Evolutionary conservation across 495 filamentous ascomycete species (phyloP), one percentile per base, ranked within the genome.

Genomic region (Tuber aestivum): DNA sequence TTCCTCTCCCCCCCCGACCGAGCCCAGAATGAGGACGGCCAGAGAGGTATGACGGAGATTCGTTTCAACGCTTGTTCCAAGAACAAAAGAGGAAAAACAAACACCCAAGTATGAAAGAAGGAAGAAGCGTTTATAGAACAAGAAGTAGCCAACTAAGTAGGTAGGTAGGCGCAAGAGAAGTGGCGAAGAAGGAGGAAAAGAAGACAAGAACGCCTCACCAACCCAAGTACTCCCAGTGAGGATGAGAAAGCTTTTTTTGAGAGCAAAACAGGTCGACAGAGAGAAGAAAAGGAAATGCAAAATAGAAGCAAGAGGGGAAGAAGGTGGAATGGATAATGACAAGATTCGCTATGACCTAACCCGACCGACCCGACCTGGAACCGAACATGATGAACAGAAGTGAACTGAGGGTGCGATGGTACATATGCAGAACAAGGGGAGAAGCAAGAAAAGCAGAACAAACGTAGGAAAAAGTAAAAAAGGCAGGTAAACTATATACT

Each of bases 311-410:
- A 18, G 44, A 48, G 44, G n/a, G 48, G n/a, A 32, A 61, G 27
- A 65, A 65, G 27, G 7, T 32, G 7, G 23, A 65, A 32, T 16
- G 5, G 27, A 65, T 18, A 65, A 65, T 65, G 27, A 65, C 56
- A 65, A 65, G 56, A 65, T 65, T 65, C 56, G 56, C 56, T 65
- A 65, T 65, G 56, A 65, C 56, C 56, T 35, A 35, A 65, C 56
- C 56, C 56, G 56, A 56, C 50, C 50, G 50, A 56, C 50, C n/a
- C 10, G 50, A 45, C 42, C 42, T 45, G 42, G 42, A 65, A 32
- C 56, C 27, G 27, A 65, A 65, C 56, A 65, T 65, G 56, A 65
- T 65, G 27, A 65, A 65, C 56, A 12, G 14, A 65, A 65, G 27
- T 65, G 56, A 65, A 65, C 56, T 16, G 56, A 65, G 56, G 12